Evolutionary conservation across 106 monocot species (phyloP), one percentile per base, ranked within the genome.

Genomic region (Narthecium ossifragum): DNA sequence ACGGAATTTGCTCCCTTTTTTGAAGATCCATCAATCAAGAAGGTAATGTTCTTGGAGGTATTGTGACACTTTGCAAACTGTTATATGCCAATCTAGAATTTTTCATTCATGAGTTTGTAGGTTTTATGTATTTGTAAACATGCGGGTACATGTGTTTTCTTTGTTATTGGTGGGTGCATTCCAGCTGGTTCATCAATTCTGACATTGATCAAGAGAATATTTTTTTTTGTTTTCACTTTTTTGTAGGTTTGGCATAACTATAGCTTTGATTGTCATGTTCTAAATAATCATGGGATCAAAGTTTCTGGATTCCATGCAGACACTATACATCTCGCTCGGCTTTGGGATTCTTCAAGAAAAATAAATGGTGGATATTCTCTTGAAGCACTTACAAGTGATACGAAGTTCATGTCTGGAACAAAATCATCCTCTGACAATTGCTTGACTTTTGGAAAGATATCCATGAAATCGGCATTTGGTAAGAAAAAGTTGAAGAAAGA

Each of bases 201-300:
- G 43, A 1, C 43, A 43, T 6, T 43, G 43, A 17, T 43, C 43
- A 6, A 25, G 26, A 27, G 5, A 34, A 22, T 12, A 34, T 5
- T 34, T 32, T 33, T n/a, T 34, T 56, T 34, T 57, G 6, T 34
- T 39, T 26, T 62, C 46, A 30, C 15, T 37, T 40, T 70, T 49
- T 70, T 76, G 26, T 61, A 98, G 96, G 91, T 99, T 57, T 99
- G 98, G 98, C 98, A 99, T 77, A 99, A 99, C 57, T 99, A 99
- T 62, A 99, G 98, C 72, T 99, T 99, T 70, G 98, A 91, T 64
- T 62, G 70, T 57, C 98, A 99, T 72, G 55, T 88, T 56, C 74
- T 99, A 63, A 63, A 76, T 43, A 99, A 91, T 68, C 79, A 77
- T 65, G 87, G 84, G 15, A 88, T 99, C 60, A 91, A 88, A 60